phyloP scores from a whole-genome alignment of 768 basidiomycete genomes.

The Russula olivacea region DNA sequence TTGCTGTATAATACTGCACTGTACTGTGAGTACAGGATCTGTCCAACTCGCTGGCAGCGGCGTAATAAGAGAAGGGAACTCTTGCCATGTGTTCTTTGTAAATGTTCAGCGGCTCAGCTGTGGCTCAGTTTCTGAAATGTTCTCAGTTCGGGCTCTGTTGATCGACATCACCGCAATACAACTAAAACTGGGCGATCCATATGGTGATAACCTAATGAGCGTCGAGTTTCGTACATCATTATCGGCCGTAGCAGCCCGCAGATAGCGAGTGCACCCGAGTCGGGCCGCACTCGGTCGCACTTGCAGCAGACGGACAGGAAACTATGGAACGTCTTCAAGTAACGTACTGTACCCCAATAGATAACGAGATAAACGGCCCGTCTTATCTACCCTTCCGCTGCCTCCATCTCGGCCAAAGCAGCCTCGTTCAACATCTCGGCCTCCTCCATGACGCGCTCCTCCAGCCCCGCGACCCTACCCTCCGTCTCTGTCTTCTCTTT shows the following conservation, averaged over 20 bases:
- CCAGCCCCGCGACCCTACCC: conserved; percentile 54
- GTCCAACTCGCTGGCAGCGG: too few relatives aligned
- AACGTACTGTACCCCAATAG: background rate
- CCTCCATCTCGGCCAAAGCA: conserved; percentile 58
- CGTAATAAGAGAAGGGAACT: too few relatives aligned
- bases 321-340: too few relatives aligned
- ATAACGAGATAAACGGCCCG: background rate
- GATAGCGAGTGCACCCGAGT: too few relatives aligned
- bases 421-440: conserved; percentile 79
- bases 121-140: background rate
- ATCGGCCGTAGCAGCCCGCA: background rate
- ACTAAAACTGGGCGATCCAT: too few relatives aligned
- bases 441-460: conserved; percentile 83
- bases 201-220: too few relatives aligned
- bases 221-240: background rate
- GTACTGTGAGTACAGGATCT: too few relatives aligned
- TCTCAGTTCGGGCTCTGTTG: background rate
- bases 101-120: too few relatives aligned
- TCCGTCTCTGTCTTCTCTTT: conserved; percentile 58
- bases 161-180: background rate
- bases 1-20: too few relatives aligned
- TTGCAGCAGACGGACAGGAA: too few relatives aligned
- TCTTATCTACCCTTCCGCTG: background rate
- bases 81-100: too few relatives aligned
- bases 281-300: too few relatives aligned